Conservation (phyloP, 805 yeast species). For the Metschnikowia cubensis region DNA sequence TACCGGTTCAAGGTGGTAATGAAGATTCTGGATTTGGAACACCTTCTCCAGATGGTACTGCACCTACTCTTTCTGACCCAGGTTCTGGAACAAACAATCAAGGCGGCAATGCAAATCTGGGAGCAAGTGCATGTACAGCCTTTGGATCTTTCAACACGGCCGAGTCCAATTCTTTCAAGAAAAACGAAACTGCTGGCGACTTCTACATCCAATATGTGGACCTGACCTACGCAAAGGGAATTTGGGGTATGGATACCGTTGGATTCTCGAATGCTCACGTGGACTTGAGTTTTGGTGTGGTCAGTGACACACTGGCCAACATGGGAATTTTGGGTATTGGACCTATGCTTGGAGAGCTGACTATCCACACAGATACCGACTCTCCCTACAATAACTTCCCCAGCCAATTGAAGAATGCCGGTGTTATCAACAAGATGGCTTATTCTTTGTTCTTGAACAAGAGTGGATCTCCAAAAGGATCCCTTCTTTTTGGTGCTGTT, state of each 20-base stretch:
- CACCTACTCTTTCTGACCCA: no score
- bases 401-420: conserved; percentile 50
- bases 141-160: conserved; percentile 48
- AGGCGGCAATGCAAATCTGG: neutral
- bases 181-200: conserved; percentile 36
- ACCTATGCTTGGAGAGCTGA: conserved; percentile 55
- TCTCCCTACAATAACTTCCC: conserved; percentile 64
- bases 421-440: conserved; percentile 49
- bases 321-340: conserved; percentile 77
- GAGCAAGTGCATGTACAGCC: conserved; percentile 36
- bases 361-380: conserved; percentile 36
- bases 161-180: conserved; percentile 34
- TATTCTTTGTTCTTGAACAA: conserved; percentile 62
- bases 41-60: no score
- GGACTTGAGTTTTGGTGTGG: conserved; percentile 68
- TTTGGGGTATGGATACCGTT: conserved; percentile 54
- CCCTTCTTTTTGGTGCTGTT: conserved; percentile 11
- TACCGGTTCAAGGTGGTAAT: no score
- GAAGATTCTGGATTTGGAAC: no score
- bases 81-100: neutral
- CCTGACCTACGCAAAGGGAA: conserved; percentile 43
- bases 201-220: conserved; percentile 49
- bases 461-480: conserved; percentile 28
- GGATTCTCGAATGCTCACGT: conserved; percentile 25
- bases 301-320: conserved; percentile 56